Evolutionary conservation across 257 asterid genomes (phyloP).

Genomic region (Paraleonurus japonicus): DNA sequence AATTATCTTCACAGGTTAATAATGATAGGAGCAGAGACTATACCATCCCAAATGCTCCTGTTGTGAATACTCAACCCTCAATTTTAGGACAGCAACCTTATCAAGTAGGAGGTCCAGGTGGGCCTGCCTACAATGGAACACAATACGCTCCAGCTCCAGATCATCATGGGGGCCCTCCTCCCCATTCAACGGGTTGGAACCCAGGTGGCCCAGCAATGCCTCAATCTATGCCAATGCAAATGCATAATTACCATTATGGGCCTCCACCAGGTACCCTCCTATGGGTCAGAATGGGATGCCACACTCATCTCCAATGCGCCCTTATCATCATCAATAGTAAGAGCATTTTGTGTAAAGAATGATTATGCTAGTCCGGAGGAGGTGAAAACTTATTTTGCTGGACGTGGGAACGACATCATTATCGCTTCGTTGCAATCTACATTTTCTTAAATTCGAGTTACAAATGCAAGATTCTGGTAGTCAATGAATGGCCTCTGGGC

Average conservation of each 20-base stretch:
- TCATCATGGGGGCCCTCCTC: slow-evolving; percentile 47
- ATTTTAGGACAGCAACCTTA: slow-evolving; percentile 73
- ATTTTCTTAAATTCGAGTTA: neutral
- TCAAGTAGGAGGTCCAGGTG: slow-evolving; percentile 53
- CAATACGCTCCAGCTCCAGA: slow-evolving; percentile 57
- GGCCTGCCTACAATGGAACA: slow-evolving; percentile 46
- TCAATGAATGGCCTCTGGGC: slow-evolving; percentile 16
- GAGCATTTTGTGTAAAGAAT: slow-evolving; percentile 9
- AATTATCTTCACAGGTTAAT: slow-evolving; percentile 65
- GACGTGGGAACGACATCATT: neutral
- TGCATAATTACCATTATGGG: slow-evolving; percentile 71
- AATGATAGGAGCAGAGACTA: slow-evolving; percentile 94
- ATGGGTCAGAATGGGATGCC: slow-evolving; percentile 57
- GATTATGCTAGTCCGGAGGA: neutral
- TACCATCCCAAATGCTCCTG: slow-evolving; percentile 61
- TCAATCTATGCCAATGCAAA: slow-evolving; percentile 64
- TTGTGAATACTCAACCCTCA: slow-evolving; percentile 68
- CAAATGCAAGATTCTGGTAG: slow-evolving; percentile 20
- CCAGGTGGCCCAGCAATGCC: slow-evolving; percentile 39
- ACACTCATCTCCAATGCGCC: slow-evolving; percentile 59
- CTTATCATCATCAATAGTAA: slow-evolving; percentile 57
- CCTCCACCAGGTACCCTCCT: slow-evolving; percentile 46
- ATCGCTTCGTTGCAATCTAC: neutral
- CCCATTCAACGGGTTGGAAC: slow-evolving; percentile 73
- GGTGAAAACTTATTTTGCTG: neutral